Percentiles rank a stretch among this genome's conserved stretches.
phyloP scores from a whole-genome alignment of 2,329 filamentous ascomycete genomes.

The Arachnomyces sp. region DNA sequence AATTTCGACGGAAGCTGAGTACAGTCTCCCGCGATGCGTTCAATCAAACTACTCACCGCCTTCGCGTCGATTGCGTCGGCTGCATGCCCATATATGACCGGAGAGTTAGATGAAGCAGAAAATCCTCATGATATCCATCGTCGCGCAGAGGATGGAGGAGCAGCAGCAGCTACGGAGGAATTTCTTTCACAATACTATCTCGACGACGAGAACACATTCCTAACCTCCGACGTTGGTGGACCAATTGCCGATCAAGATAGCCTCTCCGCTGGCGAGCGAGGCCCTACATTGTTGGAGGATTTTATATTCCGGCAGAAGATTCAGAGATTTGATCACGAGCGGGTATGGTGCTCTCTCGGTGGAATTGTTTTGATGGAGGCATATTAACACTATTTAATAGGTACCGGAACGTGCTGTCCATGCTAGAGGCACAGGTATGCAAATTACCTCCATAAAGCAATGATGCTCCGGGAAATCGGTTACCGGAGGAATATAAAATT shows the following conservation, averaged over 20 bases:
- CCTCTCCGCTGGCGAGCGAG: slow-evolving; percentile 58
- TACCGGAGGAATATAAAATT: neutral
- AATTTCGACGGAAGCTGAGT: too few species aligned
- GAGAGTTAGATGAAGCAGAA: slow-evolving; percentile 15
- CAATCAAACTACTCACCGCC: slow-evolving; percentile 18
- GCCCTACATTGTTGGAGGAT: slow-evolving; percentile 63
- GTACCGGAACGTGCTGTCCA: slow-evolving; percentile 62
- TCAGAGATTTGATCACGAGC: slow-evolving; percentile 62
- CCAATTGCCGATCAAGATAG: slow-evolving; percentile 61
- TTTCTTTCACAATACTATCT: slow-evolving; percentile 39
- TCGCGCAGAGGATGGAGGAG: slow-evolving; percentile 19
- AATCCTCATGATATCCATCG: slow-evolving; percentile 11
- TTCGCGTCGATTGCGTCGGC: slow-evolving; percentile 30
- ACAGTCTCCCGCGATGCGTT: slow-evolving; percentile 17
- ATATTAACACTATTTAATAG: slow-evolving; percentile 20
- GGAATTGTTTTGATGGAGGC: neutral
- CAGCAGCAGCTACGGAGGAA: slow-evolving; percentile 26
- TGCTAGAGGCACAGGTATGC: slow-evolving; percentile 53
- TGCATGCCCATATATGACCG: slow-evolving; percentile 36
- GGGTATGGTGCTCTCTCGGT: slow-evolving; percentile 38
- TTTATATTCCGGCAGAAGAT: slow-evolving; percentile 68
- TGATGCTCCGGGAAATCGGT: too few species aligned
- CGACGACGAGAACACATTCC: slow-evolving; percentile 48
- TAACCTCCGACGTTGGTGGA: slow-evolving; percentile 62
- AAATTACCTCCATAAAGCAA: too few species aligned